Evolutionary conservation across 2,329 filamentous ascomycete genomes (phyloP).

Genomic region (Calonectria leucothoes): DNA sequence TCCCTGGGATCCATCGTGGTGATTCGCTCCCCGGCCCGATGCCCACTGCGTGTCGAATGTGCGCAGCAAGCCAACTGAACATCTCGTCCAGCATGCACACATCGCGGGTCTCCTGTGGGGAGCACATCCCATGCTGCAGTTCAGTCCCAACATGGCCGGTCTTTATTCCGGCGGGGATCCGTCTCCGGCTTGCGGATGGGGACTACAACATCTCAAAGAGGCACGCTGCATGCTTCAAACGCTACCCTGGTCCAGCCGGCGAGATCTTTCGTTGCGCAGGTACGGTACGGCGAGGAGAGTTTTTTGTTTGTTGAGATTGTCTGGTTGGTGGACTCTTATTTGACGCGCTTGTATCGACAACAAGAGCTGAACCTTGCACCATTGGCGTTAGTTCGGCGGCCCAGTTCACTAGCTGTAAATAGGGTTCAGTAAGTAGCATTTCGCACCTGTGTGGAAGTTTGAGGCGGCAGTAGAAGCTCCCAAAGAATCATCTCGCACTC

Average conservation of each 20-base stretch:
- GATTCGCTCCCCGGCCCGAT: slow-evolving; percentile 10
- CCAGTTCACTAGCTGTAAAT: not conserved
- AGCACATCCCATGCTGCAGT: slow-evolving; percentile 10
- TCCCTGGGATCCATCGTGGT: slow-evolving; percentile 4
- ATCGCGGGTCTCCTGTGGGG: slow-evolving; percentile 12
- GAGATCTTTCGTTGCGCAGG: not conserved
- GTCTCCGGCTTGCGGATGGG: slow-evolving; percentile 9
- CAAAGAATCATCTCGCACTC: not conserved
- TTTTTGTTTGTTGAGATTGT: not conserved
- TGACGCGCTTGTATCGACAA: not conserved
- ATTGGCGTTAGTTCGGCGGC: not conserved
- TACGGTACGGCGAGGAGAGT: not conserved
- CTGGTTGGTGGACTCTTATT: not conserved
- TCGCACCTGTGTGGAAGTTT: not conserved
- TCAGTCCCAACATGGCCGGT: slow-evolving; percentile 13
- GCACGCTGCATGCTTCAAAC: not conserved
- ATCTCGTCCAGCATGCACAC: slow-evolving; percentile 2
- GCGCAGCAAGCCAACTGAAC: slow-evolving; percentile 3
- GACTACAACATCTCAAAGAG: slow-evolving; percentile 1
- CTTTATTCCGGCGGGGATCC: slow-evolving; percentile 23
- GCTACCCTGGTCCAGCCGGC: not conserved
- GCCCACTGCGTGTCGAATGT: not conserved
- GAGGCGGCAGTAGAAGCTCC: not conserved
- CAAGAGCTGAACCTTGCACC: not conserved
- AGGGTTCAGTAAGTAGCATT: slow-evolving; percentile 16